Conservation (phyloP, 129 eudicot genomes). For the sunflower (Helianthus annuus) region HanXRQr2.0-SUNRISE NC_035449.2:17899621-17900120, state of each 20-base stretch:
- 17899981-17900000: conserved; percentile 12
- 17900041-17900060: conserved; percentile 20
- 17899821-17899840: conserved; percentile 17
- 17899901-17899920: conserved; percentile 4
- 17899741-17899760: conserved; percentile 2
- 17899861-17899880: background rate
- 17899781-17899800: background rate
- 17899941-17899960: conserved; percentile 1
- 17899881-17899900: conserved; percentile 2
- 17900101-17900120: too few species aligned
- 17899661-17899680: conserved; percentile 84
- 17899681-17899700: conserved; percentile 9
- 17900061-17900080: conserved; percentile 21
- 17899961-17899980: background rate
- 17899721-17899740: conserved; percentile 12
- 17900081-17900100: conserved; percentile 8
- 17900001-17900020: conserved; percentile 23
- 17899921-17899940: background rate
- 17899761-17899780: conserved; percentile 8
- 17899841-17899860: conserved; percentile 9
- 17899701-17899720: conserved; percentile 19
- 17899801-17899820: background rate
- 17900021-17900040: conserved; percentile 26
- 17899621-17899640: conserved; percentile 97
- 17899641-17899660: conserved; percentile 87